Conservation (phyloP, 371 early-diverging fungal genomes). For the Polyrhizophydium stewartii region DNA sequence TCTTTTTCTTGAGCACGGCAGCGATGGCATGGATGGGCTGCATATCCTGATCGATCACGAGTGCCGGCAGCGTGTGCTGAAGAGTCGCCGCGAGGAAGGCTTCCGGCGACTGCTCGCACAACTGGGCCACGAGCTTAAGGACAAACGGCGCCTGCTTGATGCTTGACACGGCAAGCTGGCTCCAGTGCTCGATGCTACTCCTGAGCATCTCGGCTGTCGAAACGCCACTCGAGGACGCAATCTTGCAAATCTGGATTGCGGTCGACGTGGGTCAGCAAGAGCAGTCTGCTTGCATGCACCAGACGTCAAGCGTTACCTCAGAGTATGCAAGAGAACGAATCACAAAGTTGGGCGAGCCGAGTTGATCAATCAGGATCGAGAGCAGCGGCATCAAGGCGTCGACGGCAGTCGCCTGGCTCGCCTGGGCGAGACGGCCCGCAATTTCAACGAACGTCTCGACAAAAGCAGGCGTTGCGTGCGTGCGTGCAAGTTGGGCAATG, state of each 20-base stretch:
- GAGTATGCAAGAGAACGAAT: background rate
- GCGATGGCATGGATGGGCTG: slow-evolving; percentile 15
- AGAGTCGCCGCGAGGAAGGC: slow-evolving; percentile 21
- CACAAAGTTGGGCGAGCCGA: background rate
- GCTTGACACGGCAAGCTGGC: background rate
- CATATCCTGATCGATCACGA: slow-evolving; percentile 16
- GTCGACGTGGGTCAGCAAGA: too few relatives aligned
- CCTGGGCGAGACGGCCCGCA: background rate
- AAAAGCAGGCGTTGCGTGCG: background rate
- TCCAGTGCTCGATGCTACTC: background rate
- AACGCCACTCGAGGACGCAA: background rate
- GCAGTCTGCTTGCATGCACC: too few relatives aligned
- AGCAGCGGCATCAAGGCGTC: background rate
- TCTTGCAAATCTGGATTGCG: background rate
- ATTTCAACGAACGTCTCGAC: background rate
- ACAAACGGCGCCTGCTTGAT: slow-evolving; percentile 10
- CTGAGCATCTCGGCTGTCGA: background rate
- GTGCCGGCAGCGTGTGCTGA: slow-evolving; percentile 22
- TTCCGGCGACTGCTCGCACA: slow-evolving; percentile 11
- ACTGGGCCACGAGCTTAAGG: slow-evolving; percentile 13
- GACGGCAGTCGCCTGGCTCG: background rate
- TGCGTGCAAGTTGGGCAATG: background rate
- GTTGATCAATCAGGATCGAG: background rate
- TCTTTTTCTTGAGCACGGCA: slow-evolving; percentile 4
- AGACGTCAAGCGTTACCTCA: too few relatives aligned